Evolutionary conservation across 768 basidiomycete genomes (phyloP), one percentile per base, ranked within the genome.

Genomic region (Russula sp.): DNA sequence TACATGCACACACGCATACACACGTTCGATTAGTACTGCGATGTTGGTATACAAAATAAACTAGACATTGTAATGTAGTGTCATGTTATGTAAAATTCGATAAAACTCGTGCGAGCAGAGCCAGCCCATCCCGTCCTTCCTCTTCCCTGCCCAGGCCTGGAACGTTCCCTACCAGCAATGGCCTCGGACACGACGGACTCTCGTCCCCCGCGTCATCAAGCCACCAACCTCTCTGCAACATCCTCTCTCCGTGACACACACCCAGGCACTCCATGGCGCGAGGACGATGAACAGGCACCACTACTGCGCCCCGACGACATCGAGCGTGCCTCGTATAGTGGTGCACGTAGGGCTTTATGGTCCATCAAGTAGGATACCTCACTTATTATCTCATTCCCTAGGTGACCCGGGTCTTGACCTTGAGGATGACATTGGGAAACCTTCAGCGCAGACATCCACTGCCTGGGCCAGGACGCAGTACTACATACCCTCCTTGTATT

Each of bases 401-500:
- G 57, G 46, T 20, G 41, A 36, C 8, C 32, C 32, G 1, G 18
- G 25, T 16, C 20, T 9, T 42, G 56, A 54, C 39, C 39, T 42
- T 4, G 57, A 59, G 14, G 57, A 38, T 4, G 57, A 63, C 57
- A 25, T 16, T 11, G 29, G 48, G 14, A 63, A 63, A 46, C 39
- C 62, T 16, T 25, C 38, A 7, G 5, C 8, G 7, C 46, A 29
- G 34, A 35, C 57, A 43, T 53, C 52, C 34, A 41, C 67, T 10
- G 20, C n/a, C 2, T 74, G 79, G 65, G 75, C 72, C 42, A 84
- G 82, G 68, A 69, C 86, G 36, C 79, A 78, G 66, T 93, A 93
- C 70, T 93, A 93, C 63, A 77, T 93, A 56, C 90, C 90, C 3
- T 87, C 86, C 1, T 80, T 80, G 10, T 76, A 80, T 35, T 93